phyloP scores from a whole-genome alignment of 148 eudicot species.

The Linanthus parryae region DNA sequence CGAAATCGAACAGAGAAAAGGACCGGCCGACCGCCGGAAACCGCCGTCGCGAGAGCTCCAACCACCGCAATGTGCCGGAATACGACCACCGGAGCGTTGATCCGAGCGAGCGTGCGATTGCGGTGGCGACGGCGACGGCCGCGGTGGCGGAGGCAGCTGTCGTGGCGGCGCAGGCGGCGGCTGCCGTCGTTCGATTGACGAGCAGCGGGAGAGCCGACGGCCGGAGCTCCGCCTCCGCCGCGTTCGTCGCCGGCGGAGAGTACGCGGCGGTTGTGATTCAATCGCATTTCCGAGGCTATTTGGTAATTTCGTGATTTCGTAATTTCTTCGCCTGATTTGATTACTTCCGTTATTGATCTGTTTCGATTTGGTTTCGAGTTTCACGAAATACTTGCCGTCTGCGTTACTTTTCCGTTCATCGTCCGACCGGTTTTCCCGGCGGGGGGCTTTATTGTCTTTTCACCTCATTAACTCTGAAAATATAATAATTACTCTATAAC shows the following conservation, averaged over 20 bases:
- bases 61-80: conserved; percentile 6
- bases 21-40: background rate
- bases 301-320: conserved; percentile 27
- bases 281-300: conserved; percentile 65
- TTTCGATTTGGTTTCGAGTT: background rate
- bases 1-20: conserved; percentile 41
- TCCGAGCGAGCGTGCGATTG: conserved; percentile 46
- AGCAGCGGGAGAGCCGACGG: conserved; percentile 33
- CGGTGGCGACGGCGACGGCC: conserved; percentile 50
- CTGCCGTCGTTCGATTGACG: conserved; percentile 32
- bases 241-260: conserved; percentile 12
- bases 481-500: background rate
- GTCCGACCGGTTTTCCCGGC: background rate
- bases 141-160: conserved; percentile 28
- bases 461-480: background rate
- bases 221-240: conserved; percentile 10
- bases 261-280: conserved; percentile 60
- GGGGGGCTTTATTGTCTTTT: background rate
- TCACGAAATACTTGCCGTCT: background rate
- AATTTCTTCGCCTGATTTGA: background rate
- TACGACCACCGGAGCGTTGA: conserved; percentile 16
- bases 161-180: conserved; percentile 24
- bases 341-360: background rate
- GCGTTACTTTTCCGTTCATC: no score
- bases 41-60: background rate